Evolutionary conservation across 129 eudicot genomes (phyloP), one percentile per base, ranked within the genome.

Genomic region (Flaveria ramosissima): DNA sequence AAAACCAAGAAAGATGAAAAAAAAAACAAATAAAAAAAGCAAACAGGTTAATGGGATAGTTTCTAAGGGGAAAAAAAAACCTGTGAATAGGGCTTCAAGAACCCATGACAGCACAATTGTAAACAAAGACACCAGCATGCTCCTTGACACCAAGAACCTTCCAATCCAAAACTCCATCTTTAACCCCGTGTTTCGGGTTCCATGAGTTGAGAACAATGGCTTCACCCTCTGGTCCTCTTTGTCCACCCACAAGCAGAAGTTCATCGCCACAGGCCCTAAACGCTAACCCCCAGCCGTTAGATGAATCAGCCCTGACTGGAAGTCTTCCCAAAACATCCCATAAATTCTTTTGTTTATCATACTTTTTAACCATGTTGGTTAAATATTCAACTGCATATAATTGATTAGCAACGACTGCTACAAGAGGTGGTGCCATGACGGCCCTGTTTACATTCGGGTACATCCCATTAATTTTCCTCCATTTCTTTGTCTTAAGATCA

Each of bases 81-180:
- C 75, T 70, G 60, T 70, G 69, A 81, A 69, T 27, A 83, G 53
- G 80, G 82, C 66, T 70, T 89, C 79, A 90, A 70, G 89, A 90
- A 48, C 96, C 92, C 96, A 90, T 84, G 20, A 90, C 89, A 64
- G 96, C 96, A 71, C 96, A 90, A 68, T 90, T 90, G 85, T 85
- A 90, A 57, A 90, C 96, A 78, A 90, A 90, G 21, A 84, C 90
- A 43, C 96, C 96, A 72, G 81, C 84, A 72, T 87, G 89, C 51
- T 90, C 96, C 82, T 87, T 90, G 55, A 82, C 83, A 30, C 92
- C 90, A 63, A 90, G 59, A 23, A 87, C 85, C 86, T 90, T 82
- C 90, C 96, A 87, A 63, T 90, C 89, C 85, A 88, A 84, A 51
- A 87, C 69, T 4, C 90, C 89, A 59, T 82, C 67, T 71, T 75